Evolutionary conservation across 768 basidiomycete species (phyloP).

Genomic region (Mycena amicta): DNA sequence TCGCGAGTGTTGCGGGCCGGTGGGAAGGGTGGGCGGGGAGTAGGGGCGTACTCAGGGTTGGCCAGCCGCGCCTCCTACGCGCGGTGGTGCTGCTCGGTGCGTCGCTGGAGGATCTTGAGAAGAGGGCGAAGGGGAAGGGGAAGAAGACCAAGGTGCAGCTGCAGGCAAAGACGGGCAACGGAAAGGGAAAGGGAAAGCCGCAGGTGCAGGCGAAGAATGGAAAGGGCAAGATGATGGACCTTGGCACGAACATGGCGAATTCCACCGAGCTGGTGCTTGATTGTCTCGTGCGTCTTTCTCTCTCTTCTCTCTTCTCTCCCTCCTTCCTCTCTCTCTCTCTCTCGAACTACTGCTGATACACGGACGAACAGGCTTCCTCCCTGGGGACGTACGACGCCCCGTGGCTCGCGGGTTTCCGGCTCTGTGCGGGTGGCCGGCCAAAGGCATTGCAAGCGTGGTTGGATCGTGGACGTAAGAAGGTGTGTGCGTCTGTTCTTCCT

Average conservation of each 20-base stretch:
- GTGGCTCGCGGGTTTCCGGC: slow-evolving; percentile 64
- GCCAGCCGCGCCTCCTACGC: slow-evolving; percentile 57
- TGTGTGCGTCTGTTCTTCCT: too few species aligned
- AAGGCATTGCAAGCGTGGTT: slow-evolving; percentile 48
- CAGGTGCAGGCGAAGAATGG: too few species aligned
- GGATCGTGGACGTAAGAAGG: slow-evolving; percentile 29
- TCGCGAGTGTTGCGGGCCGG: slow-evolving; percentile 60
- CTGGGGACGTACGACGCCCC: slow-evolving; percentile 59
- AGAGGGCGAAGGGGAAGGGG: slow-evolving; percentile 33
- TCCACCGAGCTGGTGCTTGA: slow-evolving; percentile 52
- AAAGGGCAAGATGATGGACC: too few species aligned
- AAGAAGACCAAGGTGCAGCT: too few species aligned
- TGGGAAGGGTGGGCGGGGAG: slow-evolving; percentile 54
- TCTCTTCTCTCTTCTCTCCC: background rate
- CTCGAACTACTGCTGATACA: background rate
- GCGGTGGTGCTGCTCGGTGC: slow-evolving; percentile 51
- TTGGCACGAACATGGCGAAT: too few species aligned
- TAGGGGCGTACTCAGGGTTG: slow-evolving; percentile 31
- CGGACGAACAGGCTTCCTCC: slow-evolving; percentile 56
- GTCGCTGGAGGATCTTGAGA: slow-evolving; percentile 24
- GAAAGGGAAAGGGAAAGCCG: too few species aligned
- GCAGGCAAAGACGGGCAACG: too few species aligned
- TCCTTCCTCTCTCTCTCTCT: background rate
- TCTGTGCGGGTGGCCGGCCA: slow-evolving; percentile 50
- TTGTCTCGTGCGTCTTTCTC: slow-evolving; percentile 49